Conservation (phyloP, 306 rosid genomes). For the Prunus mira region DNA sequence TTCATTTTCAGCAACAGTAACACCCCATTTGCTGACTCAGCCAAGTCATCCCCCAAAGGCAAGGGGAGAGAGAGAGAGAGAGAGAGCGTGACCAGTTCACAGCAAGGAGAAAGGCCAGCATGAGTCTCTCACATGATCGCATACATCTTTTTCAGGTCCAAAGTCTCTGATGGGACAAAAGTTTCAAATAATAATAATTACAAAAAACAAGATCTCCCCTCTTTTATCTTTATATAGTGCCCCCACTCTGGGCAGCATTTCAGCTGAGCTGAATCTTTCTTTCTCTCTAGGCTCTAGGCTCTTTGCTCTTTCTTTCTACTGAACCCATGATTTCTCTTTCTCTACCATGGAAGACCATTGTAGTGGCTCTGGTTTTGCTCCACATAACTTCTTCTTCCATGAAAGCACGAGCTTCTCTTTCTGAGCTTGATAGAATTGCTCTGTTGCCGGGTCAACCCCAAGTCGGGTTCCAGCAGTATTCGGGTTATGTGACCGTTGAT, state of each 20-base stretch:
- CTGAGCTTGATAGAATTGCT: conserved; percentile 43
- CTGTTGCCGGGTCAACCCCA: conserved; percentile 74
- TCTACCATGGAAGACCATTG: conserved; percentile 26
- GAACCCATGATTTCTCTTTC: conserved; percentile 30
- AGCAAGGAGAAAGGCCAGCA: background rate
- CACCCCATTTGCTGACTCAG: conserved; percentile 11
- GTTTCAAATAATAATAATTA: conserved; percentile 28
- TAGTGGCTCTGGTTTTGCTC: conserved; percentile 30
- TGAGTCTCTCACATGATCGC: conserved; percentile 1
- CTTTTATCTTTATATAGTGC: conserved; percentile 29
- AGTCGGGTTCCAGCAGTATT: conserved; percentile 69
- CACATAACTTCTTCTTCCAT: conserved; percentile 29
- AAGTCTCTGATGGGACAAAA: conserved; percentile 13
- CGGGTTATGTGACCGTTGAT: conserved; percentile 74
- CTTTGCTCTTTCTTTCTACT: background rate
- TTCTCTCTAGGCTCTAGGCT: conserved; percentile 10
- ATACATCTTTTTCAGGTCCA: conserved; percentile 22
- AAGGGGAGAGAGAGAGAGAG: background rate
- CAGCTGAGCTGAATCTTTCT: background rate
- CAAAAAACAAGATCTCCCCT: conserved; percentile 17
- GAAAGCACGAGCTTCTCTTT: conserved; percentile 19
- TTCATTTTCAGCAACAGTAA: conserved; percentile 12
- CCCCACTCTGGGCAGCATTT: conserved; percentile 18
- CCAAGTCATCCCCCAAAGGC: background rate
- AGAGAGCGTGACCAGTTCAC: background rate